Base-by-base conservation (phyloP, 129 eudicot species). In the Ambrosia artemisiifolia region DNA sequence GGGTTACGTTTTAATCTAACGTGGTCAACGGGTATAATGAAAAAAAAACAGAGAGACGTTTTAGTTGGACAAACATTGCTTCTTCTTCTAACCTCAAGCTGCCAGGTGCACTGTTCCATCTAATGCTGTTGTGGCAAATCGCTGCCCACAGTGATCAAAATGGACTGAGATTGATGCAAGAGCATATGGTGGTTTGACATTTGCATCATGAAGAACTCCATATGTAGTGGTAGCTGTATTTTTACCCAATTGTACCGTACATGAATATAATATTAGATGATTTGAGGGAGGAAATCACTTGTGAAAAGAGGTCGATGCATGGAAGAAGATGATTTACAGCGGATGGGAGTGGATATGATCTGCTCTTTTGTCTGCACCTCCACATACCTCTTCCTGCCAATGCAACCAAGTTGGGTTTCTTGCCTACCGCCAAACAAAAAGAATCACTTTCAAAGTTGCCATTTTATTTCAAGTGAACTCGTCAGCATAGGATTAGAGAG, bases 21-120 rank as follows among this genome's bases (percentile, higher is more conserved):
- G 40, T 40, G 65, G 11, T 42, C n/a, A n/a, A n/a, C n/a, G 30
- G 12, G 19, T 19, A 2, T 7, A 8, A n/a, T n/a, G n/a, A 8
- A 12, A 59, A 30, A 9, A 67, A 95, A 95, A 85, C 99, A 95
- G 65, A 83, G 77, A 78, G 96, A 80, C 32, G 97, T 88, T 74
- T 95, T 97, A 3, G 97, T 90, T 70, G 99, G 99, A 62, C 83
- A 82, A 79, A 95, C 85, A 59, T 88, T 90, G 88, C 91, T 95
- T 81, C 97, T 84, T 79, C 99, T 97, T 36, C 99, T 97, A 38
- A 90, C 99, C 82, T 90, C 99, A 62, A 95, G 96, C 79, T 95
- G 99, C 99, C 99, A 95, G 6, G 99, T 88, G 86, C 55, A 95
- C 99, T 4, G 97, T 95, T 79, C 99, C 99, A 83, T 95, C 99